Evolutionary conservation across 768 basidiomycete species (phyloP).

Genomic region (Glaciozyma martinii): DNA sequence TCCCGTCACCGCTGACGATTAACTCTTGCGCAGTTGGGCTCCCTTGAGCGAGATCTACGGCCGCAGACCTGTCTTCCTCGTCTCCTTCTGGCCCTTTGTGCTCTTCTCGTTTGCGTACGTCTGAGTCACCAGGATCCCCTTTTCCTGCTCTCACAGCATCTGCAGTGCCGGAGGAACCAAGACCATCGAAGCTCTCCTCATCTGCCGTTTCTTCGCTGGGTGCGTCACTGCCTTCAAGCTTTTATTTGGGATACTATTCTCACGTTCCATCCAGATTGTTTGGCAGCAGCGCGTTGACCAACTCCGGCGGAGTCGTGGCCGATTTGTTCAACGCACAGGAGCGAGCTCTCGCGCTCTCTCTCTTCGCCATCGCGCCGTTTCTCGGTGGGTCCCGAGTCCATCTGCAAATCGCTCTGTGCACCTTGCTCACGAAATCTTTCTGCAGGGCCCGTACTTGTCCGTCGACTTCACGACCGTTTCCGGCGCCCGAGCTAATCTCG

Average conservation of each 20-base stretch:
- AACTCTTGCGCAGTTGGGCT: background rate
- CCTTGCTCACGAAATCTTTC: no score
- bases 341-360: background rate
- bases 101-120: conserved; percentile 44
- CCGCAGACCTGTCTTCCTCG: conserved; percentile 39
- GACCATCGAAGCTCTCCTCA: conserved; percentile 51
- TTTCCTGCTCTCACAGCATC: background rate
- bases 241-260: no score
- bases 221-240: conserved; percentile 50
- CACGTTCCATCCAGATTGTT: no score
- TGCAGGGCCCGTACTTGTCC: no score
- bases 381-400: no score
- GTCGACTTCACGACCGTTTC: no score
- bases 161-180: conserved; percentile 45
- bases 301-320: conserved; percentile 26
- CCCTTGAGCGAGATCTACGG: conserved; percentile 39
- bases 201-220: conserved; percentile 53
- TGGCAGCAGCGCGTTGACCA: no score
- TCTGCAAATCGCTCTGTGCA: no score
- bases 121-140: background rate
- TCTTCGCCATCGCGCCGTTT: background rate
- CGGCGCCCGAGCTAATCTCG: no score
- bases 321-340: conserved; percentile 13
- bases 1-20: no score
- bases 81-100: conserved; percentile 34